These are phyloP conservation scores for Volvariella surrecta DNA, from an alignment of 1,284 basidiomycete species.

Conservation along the genomic window DNA sequence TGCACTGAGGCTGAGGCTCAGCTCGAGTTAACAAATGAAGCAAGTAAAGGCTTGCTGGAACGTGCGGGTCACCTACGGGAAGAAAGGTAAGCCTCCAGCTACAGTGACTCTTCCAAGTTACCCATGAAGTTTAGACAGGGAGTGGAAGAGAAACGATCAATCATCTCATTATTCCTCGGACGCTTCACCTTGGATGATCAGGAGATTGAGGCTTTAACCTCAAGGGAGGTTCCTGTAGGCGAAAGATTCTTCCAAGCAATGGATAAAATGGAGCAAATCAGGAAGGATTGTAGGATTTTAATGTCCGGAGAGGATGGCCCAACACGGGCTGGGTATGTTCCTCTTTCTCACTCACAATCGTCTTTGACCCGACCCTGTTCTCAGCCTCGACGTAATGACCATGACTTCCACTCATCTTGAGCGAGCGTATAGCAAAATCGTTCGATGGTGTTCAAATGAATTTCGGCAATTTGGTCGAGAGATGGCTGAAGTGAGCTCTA, in stretches of 20 bases:
- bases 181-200: constrained; percentile 78
- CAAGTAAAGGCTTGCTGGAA: constrained; percentile 80
- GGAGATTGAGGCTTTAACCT: constrained; percentile 70
- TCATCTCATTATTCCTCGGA: constrained; percentile 73
- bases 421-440: constrained; percentile 83
- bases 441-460: constrained; percentile 81
- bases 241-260: constrained; percentile 75
- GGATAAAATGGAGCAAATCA: constrained; percentile 79
- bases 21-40: constrained; percentile 66
- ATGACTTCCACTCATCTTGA: constrained; percentile 79
- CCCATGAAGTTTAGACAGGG: constrained; percentile 39
- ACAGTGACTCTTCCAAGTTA: neutral
- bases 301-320: constrained; percentile 82
- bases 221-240: constrained; percentile 72
- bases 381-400: constrained; percentile 83
- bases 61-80: constrained; percentile 76
- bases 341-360: constrained; percentile 4
- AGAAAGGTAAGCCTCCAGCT: constrained; percentile 53
- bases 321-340: constrained; percentile 70
- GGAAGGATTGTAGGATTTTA: constrained; percentile 78
- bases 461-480: constrained; percentile 80
- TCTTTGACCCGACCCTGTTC: constrained; percentile 3
- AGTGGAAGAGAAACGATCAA: constrained; percentile 60
- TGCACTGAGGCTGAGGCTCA: constrained; percentile 81
- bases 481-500: constrained; percentile 66